Conservation (phyloP, 2,329 filamentous ascomycete species). For the Aspergillus clavatus region DNA sequence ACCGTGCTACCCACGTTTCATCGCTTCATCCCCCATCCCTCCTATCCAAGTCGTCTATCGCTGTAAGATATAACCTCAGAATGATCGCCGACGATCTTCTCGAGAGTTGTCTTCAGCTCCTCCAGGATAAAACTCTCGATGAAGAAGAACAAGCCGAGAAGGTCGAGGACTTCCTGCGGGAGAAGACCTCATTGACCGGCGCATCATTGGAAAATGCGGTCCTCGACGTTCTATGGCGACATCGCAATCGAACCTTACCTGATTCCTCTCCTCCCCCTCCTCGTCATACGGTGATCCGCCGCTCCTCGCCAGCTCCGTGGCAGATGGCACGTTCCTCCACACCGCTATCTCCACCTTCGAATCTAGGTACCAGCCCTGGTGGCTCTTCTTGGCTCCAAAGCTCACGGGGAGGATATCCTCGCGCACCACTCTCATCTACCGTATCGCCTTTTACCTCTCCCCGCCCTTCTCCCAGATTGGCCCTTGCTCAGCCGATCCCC, state of each 20-base stretch:
- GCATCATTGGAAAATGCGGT: conserved; percentile 81
- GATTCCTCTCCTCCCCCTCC: conserved; percentile 78
- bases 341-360: conserved; percentile 75
- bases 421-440: conserved; percentile 69
- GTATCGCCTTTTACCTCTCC: conserved; percentile 92
- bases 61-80: conserved; percentile 27
- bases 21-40: conserved; percentile 5
- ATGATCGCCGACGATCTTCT: conserved; percentile 95
- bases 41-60: conserved; percentile 5
- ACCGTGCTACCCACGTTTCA: conserved; percentile 2
- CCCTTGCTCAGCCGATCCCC: conserved; percentile 87
- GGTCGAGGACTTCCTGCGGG: conserved; percentile 78
- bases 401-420: conserved; percentile 68
- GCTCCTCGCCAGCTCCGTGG: conserved; percentile 91
- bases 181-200: conserved; percentile 70
- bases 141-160: conserved; percentile 95
- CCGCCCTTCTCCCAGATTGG: conserved; percentile 83
- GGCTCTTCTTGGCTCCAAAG: conserved; percentile 72
- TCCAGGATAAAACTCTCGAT: conserved; percentile 75
- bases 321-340: conserved; percentile 70
- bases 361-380: conserved; percentile 70
- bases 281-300: conserved; percentile 82
- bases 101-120: conserved; percentile 81
- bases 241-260: conserved; percentile 38
- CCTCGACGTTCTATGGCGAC: conserved; percentile 77